These are phyloP conservation scores for Irpex lacteus DNA, from an alignment of 1,284 basidiomycete genomes.

Conservation along the genomic window DNA sequence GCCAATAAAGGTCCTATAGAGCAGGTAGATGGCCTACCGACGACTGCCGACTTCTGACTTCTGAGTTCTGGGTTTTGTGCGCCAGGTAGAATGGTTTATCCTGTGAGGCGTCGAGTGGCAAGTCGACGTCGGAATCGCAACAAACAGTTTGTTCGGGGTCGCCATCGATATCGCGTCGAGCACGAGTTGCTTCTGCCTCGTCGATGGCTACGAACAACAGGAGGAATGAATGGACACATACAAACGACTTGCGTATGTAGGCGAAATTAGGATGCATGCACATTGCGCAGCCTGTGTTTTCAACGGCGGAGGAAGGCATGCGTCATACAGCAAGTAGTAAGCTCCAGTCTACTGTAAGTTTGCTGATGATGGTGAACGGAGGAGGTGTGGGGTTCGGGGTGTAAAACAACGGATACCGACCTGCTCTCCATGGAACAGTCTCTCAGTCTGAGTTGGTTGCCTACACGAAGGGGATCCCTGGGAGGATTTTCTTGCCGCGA, in stretches of 20 bases:
- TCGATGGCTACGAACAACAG: not conserved
- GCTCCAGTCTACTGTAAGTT: no score
- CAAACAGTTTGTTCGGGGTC: not conserved
- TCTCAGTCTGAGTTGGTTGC: not conserved
- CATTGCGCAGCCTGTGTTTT: not conserved
- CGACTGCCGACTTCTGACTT: not conserved
- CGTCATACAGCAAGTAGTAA: no score
- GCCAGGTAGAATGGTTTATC: not conserved
- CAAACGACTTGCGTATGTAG: no score
- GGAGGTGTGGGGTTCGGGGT: no score
- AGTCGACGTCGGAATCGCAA: no score
- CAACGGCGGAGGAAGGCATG: not conserved
- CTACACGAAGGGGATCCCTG: not conserved
- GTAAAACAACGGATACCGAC: no score
- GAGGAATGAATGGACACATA: no score
- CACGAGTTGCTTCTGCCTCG: not conserved
- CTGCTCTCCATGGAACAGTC: not conserved
- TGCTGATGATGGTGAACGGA: no score
- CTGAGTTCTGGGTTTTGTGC: no score
- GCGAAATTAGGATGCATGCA: not conserved
- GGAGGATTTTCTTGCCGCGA: not conserved
- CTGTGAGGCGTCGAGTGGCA: not conserved
- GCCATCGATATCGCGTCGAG: not conserved
- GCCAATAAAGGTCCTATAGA: not conserved
- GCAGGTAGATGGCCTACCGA: not conserved